Evolutionary conservation across 805 yeast genomes (phyloP).

Genomic region (Starmerella asiatica): DNA sequence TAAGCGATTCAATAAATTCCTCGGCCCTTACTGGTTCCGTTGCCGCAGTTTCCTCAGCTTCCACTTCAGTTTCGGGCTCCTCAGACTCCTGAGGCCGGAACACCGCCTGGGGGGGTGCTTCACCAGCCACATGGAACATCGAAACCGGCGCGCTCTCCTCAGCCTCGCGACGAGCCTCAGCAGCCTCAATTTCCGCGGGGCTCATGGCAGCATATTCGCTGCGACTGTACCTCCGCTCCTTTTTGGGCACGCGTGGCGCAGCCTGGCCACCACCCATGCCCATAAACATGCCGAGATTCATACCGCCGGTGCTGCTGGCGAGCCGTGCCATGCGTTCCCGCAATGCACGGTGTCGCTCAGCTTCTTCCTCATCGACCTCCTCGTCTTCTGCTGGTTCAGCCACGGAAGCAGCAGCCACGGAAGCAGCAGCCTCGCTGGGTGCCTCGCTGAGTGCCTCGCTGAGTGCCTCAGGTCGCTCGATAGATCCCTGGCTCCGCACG

Average conservation of each 20-base stretch:
- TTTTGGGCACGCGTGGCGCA: conserved; percentile 1
- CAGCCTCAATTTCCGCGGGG: conserved; percentile 17
- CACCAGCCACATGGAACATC: conserved; percentile 10
- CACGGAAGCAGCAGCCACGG: neutral
- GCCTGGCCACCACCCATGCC: conserved; percentile 13
- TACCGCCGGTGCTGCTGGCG: conserved; percentile 79
- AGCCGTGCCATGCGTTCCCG: conserved; percentile 94
- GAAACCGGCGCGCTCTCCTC: conserved; percentile 14
- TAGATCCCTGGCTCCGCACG: neutral
- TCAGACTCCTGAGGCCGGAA: neutral
- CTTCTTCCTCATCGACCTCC: conserved; percentile 34
- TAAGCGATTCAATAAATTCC: neutral
- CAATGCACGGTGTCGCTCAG: conserved; percentile 53
- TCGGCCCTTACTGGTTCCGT: neutral
- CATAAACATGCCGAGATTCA: conserved; percentile 33
- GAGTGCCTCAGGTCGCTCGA: neutral
- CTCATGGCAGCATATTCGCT: conserved; percentile 16
- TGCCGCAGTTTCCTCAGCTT: neutral
- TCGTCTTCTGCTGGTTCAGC: conserved; percentile 7
- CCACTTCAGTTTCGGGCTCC: neutral
- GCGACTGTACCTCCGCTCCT: conserved; percentile 13
- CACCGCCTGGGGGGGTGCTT: conserved; percentile 4
- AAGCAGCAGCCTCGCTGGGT: neutral
- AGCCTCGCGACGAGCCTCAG: conserved; percentile 19
- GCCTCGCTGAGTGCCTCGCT: neutral